Percentiles rank a stretch among this genome's conserved stretches.
Evolutionary conservation across 2,329 filamentous ascomycete species (phyloP).

Genomic region (Cercospora sesami): DNA sequence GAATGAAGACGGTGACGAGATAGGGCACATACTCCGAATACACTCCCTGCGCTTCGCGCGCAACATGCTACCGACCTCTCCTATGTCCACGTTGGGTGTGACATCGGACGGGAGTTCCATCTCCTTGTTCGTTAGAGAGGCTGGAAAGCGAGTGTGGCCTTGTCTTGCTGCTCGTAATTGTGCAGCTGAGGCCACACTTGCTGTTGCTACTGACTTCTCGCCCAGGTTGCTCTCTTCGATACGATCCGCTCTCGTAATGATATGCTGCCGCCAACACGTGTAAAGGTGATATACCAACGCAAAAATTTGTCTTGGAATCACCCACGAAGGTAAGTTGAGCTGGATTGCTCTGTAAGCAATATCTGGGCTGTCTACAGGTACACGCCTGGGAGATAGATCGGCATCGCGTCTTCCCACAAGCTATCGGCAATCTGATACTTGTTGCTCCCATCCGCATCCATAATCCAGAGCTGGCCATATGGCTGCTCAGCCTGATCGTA

Average conservation of each 20-base stretch:
- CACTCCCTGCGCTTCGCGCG: constrained; percentile 4
- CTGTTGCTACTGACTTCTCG: neutral
- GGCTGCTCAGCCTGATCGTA: constrained; percentile 15
- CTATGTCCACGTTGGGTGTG: constrained; percentile 12
- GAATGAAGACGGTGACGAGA: constrained; percentile 1
- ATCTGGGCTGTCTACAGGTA: neutral
- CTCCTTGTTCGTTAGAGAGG: constrained; percentile 19
- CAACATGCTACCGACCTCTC: constrained; percentile 12
- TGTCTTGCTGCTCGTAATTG: neutral
- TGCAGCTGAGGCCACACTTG: constrained; percentile 22
- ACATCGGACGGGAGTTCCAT: constrained; percentile 16
- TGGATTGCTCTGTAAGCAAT: neutral
- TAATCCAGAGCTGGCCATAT: constrained; percentile 13
- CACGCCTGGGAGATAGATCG: constrained; percentile 8
- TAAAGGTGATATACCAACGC: neutral
- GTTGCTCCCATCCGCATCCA: constrained; percentile 19
- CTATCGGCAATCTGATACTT: constrained; percentile 18
- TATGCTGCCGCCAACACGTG: neutral
- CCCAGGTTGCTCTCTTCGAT: neutral
- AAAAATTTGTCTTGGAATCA: neutral
- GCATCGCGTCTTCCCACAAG: constrained; percentile 18
- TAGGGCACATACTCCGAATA: constrained; percentile 10
- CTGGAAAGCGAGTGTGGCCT: neutral
- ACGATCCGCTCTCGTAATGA: neutral
- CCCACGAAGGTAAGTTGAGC: neutral